These are phyloP conservation scores for Colletotrichum incanum DNA, from an alignment of 2,329 filamentous ascomycete species.

Conservation along the genomic window DNA sequence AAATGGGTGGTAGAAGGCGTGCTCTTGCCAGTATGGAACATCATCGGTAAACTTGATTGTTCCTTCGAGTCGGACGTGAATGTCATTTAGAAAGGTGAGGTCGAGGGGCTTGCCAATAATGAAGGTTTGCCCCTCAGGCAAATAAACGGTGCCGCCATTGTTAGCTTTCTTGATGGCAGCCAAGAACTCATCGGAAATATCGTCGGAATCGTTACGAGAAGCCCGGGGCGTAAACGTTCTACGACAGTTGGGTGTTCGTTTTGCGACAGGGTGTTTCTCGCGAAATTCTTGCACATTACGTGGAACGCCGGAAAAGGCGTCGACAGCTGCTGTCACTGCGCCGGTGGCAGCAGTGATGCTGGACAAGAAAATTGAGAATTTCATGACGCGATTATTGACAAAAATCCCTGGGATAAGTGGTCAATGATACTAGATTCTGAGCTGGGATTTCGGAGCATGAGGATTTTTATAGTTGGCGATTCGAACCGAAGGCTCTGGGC, in stretches of 20 bases:
- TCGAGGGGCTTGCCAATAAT: slow-evolving; percentile 73
- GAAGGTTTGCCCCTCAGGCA: slow-evolving; percentile 68
- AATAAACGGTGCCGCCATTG: slow-evolving; percentile 69
- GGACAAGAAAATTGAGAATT: slow-evolving; percentile 38
- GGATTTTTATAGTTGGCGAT: neutral
- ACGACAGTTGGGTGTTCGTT: slow-evolving; percentile 45
- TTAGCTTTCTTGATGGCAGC: slow-evolving; percentile 70
- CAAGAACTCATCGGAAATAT: slow-evolving; percentile 70
- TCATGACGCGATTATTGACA: slow-evolving; percentile 40
- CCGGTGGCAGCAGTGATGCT: slow-evolving; percentile 20
- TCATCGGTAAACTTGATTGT: slow-evolving; percentile 65
- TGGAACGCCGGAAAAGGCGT: slow-evolving; percentile 50
- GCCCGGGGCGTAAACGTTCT: slow-evolving; percentile 64
- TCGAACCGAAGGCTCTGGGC: neutral
- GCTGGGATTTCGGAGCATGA: neutral
- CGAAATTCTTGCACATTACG: slow-evolving; percentile 57
- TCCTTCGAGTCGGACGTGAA: slow-evolving; percentile 72
- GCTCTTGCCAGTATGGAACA: slow-evolving; percentile 60
- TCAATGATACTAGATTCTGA: neutral
- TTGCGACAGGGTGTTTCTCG: slow-evolving; percentile 55
- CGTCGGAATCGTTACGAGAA: slow-evolving; percentile 68
- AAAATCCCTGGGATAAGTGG: neutral
- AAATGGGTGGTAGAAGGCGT: slow-evolving; percentile 59
- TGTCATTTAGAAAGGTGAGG: slow-evolving; percentile 70
- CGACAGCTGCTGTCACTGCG: slow-evolving; percentile 47